phyloP scores from a whole-genome alignment of 2,329 filamentous ascomycete species.

The Aspergillus brasiliensis region DNA sequence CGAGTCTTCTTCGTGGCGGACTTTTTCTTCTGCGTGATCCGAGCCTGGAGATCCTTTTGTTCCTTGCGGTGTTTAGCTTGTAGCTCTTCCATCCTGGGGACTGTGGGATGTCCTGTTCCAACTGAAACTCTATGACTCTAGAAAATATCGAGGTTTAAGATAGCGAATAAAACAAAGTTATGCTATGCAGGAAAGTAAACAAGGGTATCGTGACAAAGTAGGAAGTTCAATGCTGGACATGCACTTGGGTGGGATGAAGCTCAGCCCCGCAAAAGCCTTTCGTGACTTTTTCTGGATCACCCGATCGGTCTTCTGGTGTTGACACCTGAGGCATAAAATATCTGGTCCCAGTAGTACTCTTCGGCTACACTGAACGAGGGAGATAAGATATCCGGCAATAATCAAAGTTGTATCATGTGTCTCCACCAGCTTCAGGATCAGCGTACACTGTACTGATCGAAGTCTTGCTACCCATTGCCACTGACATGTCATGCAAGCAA shows the following conservation, averaged over 20 bases:
- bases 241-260: not conserved
- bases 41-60: conserved; percentile 78
- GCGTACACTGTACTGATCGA: not conserved
- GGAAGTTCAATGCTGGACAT: not conserved
- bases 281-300: not conserved
- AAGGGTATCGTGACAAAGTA: not conserved
- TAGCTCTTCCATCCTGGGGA: conserved; percentile 67
- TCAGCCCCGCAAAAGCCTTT: not conserved
- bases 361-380: not conserved
- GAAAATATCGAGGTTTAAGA: not conserved
- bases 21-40: conserved; percentile 95
- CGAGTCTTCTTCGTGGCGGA: conserved; percentile 81
- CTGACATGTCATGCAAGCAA: not conserved
- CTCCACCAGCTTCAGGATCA: not conserved
- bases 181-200: not conserved
- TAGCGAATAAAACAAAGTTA: not conserved
- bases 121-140: not conserved
- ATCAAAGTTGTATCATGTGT: not conserved
- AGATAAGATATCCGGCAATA: not conserved
- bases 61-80: conserved; percentile 84
- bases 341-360: too few species aligned
- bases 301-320: not conserved
- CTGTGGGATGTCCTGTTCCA: not conserved
- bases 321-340: not conserved
- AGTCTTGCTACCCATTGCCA: not conserved